phyloP scores from a whole-genome alignment of 2,329 filamentous ascomycete genomes.

The Mariannaea sp. region DNA sequence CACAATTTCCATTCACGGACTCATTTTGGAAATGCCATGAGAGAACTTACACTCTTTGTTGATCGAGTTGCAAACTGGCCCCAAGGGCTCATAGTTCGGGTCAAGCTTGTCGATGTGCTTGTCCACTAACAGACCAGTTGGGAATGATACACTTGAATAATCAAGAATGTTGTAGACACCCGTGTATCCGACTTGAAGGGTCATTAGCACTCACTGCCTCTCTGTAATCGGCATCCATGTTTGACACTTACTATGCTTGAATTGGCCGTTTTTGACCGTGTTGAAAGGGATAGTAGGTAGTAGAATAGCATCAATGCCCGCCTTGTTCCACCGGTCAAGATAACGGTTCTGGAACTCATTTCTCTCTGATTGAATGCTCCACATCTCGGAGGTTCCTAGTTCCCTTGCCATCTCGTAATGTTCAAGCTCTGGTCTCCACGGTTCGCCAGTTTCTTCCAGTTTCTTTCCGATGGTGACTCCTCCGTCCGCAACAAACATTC shows the following conservation, averaged over 20 bases:
- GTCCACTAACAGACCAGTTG: conserved; percentile 49
- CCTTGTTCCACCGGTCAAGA: conserved; percentile 51
- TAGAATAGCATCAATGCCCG: conserved; percentile 64
- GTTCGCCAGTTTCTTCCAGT: conserved; percentile 50
- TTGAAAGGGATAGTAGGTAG: conserved; percentile 58
- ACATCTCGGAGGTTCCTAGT: conserved; percentile 51
- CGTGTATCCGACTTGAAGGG: conserved; percentile 51
- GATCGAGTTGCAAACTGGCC: conserved; percentile 44
- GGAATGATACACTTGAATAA: conserved; percentile 54
- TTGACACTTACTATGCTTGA: conserved; percentile 47
- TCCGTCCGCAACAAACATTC: conserved; percentile 57
- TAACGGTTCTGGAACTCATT: conserved; percentile 52
- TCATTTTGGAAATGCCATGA: accelerated
- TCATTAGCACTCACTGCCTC: not conserved
- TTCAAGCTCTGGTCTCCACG: conserved; percentile 46
- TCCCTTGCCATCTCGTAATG: conserved; percentile 42
- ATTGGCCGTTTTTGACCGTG: conserved; percentile 48
- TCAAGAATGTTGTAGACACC: conserved; percentile 57
- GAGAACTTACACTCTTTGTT: conserved; percentile 49
- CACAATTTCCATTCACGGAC: not conserved
- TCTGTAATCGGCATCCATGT: conserved; percentile 1
- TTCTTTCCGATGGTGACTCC: conserved; percentile 47
- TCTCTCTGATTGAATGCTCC: conserved; percentile 53
- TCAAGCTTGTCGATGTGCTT: conserved; percentile 44
- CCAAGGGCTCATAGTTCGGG: conserved; percentile 42